These are phyloP conservation scores for Microcyclosporella mali DNA, from an alignment of 2,329 filamentous ascomycete species.

Conservation along the genomic window DNA sequence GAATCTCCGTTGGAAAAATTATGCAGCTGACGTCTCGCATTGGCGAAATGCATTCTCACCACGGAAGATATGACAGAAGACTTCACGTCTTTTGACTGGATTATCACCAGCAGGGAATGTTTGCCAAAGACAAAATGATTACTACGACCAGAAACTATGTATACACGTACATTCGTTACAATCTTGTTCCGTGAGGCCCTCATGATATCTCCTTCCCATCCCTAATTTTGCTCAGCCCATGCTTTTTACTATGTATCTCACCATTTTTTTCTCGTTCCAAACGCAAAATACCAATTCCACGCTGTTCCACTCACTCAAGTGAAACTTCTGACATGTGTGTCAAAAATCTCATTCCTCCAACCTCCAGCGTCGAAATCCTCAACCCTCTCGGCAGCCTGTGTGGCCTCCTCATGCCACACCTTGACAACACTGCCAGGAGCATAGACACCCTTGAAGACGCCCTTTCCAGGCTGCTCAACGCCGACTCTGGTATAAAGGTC, in stretches of 20 bases:
- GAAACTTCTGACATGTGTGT: constrained; percentile 31
- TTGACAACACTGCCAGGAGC: constrained; percentile 83
- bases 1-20: no score
- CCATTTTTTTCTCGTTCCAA: not conserved
- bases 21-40: no score
- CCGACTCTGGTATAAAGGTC: constrained; percentile 71
- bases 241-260: not conserved
- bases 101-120: no score
- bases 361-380: constrained; percentile 65
- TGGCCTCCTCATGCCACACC: constrained; percentile 78
- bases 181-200: not conserved
- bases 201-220: not conserved
- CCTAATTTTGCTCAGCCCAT: not conserved
- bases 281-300: not conserved
- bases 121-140: no score
- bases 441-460: constrained; percentile 76
- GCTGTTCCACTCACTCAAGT: constrained; percentile 10
- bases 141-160: not conserved
- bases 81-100: no score
- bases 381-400: constrained; percentile 63
- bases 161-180: not conserved
- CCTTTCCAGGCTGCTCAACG: constrained; percentile 53
- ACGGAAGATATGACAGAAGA: no score
- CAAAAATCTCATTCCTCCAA: constrained; percentile 84
- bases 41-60: no score